phyloP scores from a whole-genome alignment of 108 stramenopile species.

The Skeletonema marinoi region DNA sequence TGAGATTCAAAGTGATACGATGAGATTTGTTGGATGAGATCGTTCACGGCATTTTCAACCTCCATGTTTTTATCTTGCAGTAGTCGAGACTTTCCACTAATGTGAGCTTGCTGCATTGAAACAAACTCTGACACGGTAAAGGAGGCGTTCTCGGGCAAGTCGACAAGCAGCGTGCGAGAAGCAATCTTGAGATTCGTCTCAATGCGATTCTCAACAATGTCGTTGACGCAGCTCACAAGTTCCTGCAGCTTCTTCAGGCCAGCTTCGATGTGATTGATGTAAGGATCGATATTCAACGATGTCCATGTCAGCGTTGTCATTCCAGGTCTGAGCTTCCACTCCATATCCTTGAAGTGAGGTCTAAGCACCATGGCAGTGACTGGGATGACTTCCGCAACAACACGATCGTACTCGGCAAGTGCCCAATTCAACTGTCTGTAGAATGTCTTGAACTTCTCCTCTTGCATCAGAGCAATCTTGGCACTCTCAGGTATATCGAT shows the following conservation, averaged over 20 bases:
- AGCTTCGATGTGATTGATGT: constrained; percentile 73
- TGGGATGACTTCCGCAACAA: constrained; percentile 84
- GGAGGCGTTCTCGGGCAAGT: constrained; percentile 79
- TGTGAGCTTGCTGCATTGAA: constrained; percentile 81
- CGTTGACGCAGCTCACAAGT: constrained; percentile 86
- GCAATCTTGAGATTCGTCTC: constrained; percentile 92
- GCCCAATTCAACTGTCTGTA: constrained; percentile 87
- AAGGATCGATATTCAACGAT: constrained; percentile 92
- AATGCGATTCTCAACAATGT: constrained; percentile 91
- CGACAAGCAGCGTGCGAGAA: constrained; percentile 82
- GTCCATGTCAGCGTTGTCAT: constrained; percentile 95
- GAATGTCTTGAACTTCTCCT: constrained; percentile 90
- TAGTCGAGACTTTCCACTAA: constrained; percentile 58
- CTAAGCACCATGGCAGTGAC: constrained; percentile 80
- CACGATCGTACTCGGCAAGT: constrained; percentile 85
- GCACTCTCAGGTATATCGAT: constrained; percentile 89
- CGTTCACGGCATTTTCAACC: constrained; percentile 87
- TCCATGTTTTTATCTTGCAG: constrained; percentile 92
- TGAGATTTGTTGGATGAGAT: constrained; percentile 73
- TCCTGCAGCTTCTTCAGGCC: constrained; percentile 86
- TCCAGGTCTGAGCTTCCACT: constrained; percentile 91
- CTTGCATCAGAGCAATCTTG: constrained; percentile 87
- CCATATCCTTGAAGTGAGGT: constrained; percentile 92
- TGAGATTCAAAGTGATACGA: constrained; percentile 74
- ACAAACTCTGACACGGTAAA: constrained; percentile 93